phyloP scores from a whole-genome alignment of 2,329 filamentous ascomycete genomes.

The Cercospora sojina region DNA sequence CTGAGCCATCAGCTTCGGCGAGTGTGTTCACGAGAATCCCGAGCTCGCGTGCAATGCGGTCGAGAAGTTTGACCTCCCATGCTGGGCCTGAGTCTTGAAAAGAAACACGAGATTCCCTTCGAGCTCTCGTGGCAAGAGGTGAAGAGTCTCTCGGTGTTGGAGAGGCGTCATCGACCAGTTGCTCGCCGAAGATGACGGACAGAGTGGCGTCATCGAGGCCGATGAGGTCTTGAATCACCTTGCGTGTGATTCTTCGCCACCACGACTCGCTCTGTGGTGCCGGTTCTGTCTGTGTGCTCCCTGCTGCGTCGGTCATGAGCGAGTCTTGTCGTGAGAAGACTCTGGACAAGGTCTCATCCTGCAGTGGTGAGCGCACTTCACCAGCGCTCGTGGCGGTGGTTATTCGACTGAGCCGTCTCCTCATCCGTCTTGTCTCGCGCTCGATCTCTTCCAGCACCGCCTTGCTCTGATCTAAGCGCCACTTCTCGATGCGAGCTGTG shows the following conservation, averaged over 20 bases:
- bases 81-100: conserved; percentile 41
- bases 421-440: conserved; percentile 66
- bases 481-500: conserved; percentile 81
- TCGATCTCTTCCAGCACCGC: conserved; percentile 86
- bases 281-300: conserved; percentile 30
- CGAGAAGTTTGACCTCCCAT: conserved; percentile 78
- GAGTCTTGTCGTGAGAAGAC: conserved; percentile 30
- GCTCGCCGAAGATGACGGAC: conserved; percentile 82
- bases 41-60: conserved; percentile 82
- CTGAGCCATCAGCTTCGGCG: conserved; percentile 74
- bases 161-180: conserved; percentile 53
- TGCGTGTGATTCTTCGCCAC: conserved; percentile 77
- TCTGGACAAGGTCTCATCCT: conserved; percentile 23
- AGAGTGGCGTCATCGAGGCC: conserved; percentile 85
- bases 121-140: conserved; percentile 32
- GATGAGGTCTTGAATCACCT: conserved; percentile 83
- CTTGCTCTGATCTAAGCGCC: conserved; percentile 87
- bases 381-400: conserved; percentile 38
- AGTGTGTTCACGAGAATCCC: conserved; percentile 80
- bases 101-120: conserved; percentile 37
- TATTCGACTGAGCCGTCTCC: conserved; percentile 63
- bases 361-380: conserved; percentile 18
- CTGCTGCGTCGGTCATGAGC: conserved; percentile 23
- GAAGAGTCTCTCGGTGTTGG: conserved; percentile 37
- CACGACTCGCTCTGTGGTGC: conserved; percentile 60